These are phyloP conservation scores for Pyrrhoderma lamaoense DNA, from an alignment of 1,284 basidiomycete genomes.

Conservation along the genomic window DNA sequence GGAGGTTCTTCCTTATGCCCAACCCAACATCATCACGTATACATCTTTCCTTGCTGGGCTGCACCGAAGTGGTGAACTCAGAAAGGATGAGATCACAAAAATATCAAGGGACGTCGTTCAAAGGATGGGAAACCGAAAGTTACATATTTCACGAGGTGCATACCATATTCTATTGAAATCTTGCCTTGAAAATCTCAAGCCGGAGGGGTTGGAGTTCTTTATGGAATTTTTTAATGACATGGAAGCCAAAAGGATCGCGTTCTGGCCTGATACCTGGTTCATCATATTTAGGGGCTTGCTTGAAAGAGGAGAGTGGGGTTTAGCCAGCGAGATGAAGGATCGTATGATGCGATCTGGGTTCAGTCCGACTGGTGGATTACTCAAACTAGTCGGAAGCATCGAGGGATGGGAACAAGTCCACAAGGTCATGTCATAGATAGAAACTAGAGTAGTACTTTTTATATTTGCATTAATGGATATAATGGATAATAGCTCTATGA, in stretches of 20 bases:
- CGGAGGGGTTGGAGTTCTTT: constrained; percentile 45
- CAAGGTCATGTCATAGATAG: background rate
- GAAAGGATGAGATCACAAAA: constrained; percentile 32
- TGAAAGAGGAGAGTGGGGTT: constrained; percentile 43
- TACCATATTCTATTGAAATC: constrained; percentile 71
- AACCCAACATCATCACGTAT: constrained; percentile 70
- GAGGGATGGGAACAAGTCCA: constrained; percentile 19
- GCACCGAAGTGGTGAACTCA: constrained; percentile 43
- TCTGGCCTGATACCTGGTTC: constrained; percentile 66
- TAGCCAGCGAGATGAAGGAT: constrained; percentile 51
- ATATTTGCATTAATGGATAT: background rate
- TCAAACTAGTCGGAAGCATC: constrained; percentile 32
- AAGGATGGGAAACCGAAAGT: constrained; percentile 50
- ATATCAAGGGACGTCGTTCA: constrained; percentile 44
- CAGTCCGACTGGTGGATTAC: constrained; percentile 33
- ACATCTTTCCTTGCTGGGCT: constrained; percentile 59
- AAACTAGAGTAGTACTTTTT: background rate
- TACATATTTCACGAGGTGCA: constrained; percentile 51
- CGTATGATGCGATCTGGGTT: constrained; percentile 46
- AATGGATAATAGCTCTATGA: constrained; percentile 12
- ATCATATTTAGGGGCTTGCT: constrained; percentile 60
- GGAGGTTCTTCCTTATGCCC: constrained; percentile 49
- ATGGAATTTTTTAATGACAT: constrained; percentile 62
- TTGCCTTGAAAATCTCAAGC: constrained; percentile 43
- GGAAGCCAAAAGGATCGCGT: constrained; percentile 40